Conservation (phyloP, 441 rosid genomes). For the Daphne laureola region DNA sequence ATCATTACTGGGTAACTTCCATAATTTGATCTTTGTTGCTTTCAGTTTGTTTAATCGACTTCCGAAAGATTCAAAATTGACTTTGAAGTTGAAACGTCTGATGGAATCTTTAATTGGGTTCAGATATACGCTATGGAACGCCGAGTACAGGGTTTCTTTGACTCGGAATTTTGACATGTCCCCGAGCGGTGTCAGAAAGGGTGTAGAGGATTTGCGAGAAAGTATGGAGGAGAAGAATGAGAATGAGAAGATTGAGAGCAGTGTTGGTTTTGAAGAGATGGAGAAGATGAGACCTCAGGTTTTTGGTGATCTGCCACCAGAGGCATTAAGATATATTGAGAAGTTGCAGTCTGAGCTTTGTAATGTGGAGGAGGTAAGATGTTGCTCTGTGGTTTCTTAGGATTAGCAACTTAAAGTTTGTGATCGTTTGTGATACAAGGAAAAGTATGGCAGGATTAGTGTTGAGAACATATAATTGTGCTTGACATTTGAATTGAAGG, state of each 20-base stretch:
- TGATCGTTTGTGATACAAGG: no score
- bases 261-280: conserved; percentile 28
- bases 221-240: conserved; percentile 19
- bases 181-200: conserved; percentile 18
- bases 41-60: neutral
- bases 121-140: conserved; percentile 90
- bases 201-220: conserved; percentile 15
- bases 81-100: neutral
- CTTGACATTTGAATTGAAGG: no score
- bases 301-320: conserved; percentile 55
- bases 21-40: neutral
- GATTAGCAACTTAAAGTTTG: no score
- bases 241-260: conserved; percentile 22
- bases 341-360: conserved; percentile 56
- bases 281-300: conserved; percentile 43
- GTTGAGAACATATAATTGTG: no score
- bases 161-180: conserved; percentile 53
- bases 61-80: no score
- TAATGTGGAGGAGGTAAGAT: conserved; percentile 41
- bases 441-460: no score
- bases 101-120: neutral
- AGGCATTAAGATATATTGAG: conserved; percentile 56
- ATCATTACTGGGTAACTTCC: conserved; percentile 66
- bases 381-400: neutral
- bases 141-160: conserved; percentile 79